These are phyloP conservation scores for Metschnikowia vanudenii DNA, from an alignment of 805 yeast species.

Conservation along the genomic window DNA sequence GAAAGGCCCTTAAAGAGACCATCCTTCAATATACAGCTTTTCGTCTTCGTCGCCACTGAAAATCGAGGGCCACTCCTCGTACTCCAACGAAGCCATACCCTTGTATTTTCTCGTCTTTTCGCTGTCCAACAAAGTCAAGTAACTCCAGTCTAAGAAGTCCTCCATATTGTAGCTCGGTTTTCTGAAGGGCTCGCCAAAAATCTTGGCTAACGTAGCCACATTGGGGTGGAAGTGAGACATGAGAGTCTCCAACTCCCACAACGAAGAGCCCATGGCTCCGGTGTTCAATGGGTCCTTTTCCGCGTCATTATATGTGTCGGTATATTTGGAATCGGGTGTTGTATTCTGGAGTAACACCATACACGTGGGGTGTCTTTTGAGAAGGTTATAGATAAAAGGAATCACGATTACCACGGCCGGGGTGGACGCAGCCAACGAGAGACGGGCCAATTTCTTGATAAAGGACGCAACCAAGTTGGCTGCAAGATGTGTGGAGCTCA, in stretches of 20 bases:
- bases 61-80: constrained; percentile 49
- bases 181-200: constrained; percentile 85
- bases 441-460: constrained; percentile 75
- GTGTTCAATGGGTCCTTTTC: constrained; percentile 78
- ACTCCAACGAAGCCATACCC: constrained; percentile 76
- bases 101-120: constrained; percentile 65
- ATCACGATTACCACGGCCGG: constrained; percentile 82
- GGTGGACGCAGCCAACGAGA: constrained; percentile 77
- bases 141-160: constrained; percentile 92
- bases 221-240: constrained; percentile 92
- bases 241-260: constrained; percentile 87
- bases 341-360: constrained; percentile 79
- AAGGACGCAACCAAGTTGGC: constrained; percentile 83
- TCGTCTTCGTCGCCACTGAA: constrained; percentile 23
- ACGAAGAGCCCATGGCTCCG: constrained; percentile 75
- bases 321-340: constrained; percentile 24
- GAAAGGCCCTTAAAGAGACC: constrained; percentile 14
- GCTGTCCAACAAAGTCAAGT: constrained; percentile 59
- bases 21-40: constrained; percentile 18
- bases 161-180: constrained; percentile 87
- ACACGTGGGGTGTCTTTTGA: constrained; percentile 92
- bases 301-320: constrained; percentile 64
- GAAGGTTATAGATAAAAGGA: constrained; percentile 87
- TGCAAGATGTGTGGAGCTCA: constrained; percentile 84
- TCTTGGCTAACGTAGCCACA: constrained; percentile 85